Conservation (phyloP, 2,329 filamentous ascomycete species). For the Graphilbum fragrans region DNA sequence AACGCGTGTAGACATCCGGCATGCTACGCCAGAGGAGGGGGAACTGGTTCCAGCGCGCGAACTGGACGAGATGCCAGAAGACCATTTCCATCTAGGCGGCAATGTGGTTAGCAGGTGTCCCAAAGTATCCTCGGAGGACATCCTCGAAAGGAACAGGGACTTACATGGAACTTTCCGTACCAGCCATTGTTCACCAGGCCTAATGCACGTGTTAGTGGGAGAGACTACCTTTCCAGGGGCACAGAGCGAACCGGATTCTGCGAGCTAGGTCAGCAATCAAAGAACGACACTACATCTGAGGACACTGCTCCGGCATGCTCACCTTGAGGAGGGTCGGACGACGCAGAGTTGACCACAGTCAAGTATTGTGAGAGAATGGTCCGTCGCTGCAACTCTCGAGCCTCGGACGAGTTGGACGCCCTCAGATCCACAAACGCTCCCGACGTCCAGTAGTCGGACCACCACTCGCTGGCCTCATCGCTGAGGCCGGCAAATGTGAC, state of each 20-base stretch:
- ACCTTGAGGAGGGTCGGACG: slow-evolving; percentile 33
- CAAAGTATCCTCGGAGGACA: too few relatives aligned
- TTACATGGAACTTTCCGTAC: slow-evolving; percentile 42
- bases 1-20: slow-evolving; percentile 32
- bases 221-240: neutral
- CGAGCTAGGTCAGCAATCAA: neutral
- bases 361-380: slow-evolving; percentile 42
- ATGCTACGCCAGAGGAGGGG: slow-evolving; percentile 30
- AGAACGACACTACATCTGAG: slow-evolving; percentile 11
- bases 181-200: slow-evolving; percentile 42
- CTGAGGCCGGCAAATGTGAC: slow-evolving; percentile 15
- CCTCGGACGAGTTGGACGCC: slow-evolving; percentile 21
- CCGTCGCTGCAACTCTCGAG: slow-evolving; percentile 34
- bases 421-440: slow-evolving; percentile 41
- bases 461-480: slow-evolving; percentile 26
- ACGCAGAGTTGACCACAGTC: slow-evolving; percentile 37
- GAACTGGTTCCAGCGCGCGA: slow-evolving; percentile 36
- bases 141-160: slow-evolving; percentile 7
- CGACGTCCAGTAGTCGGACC: slow-evolving; percentile 34
- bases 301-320: too few relatives aligned
- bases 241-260: slow-evolving; percentile 2
- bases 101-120: neutral
- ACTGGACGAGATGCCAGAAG: slow-evolving; percentile 39
- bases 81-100: slow-evolving; percentile 39
- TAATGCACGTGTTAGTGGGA: slow-evolving; percentile 4